Evolutionary conservation across 768 basidiomycete genomes (phyloP), one percentile per base, ranked within the genome.

Genomic region (Fibroporia radiculosa): DNA sequence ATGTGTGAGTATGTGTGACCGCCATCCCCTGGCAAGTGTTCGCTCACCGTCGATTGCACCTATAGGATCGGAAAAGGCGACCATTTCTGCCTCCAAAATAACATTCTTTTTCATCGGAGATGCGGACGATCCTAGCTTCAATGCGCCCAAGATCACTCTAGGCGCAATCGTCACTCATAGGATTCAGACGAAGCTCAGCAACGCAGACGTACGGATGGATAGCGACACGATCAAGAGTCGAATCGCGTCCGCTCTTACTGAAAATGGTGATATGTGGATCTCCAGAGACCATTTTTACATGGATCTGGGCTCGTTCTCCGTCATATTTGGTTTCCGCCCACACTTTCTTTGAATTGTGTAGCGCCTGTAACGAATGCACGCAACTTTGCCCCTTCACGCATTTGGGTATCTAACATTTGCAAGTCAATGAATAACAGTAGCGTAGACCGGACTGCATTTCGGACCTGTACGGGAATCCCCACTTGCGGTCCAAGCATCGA

Each of bases 281-380:
- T 14, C 66, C 62, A 3, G 53, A 55, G 4, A 56, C 48, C 2
- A 82, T 57, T 56, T 82, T 70, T 19, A 92, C 75, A 56, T 97
- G 93, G 22, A 93, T 90, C 54, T 97, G 93, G 44, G 91, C 83
- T n/a, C 93, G 74, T 62, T 95, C 92, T 8, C 93, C 93, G 47
- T 95, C 93, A 60, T 93, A 93, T 62, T 97, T 97, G 0, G 82
- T 92, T 65, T 97, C 93, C 1, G 84, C 87, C 78, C 85, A 93
- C 7, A 92, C 68, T 22, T 59, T 62, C 10, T 70, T 65, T 0
- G 70, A 63, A 28, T 58, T 26, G 18, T 45, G 28, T 46, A 85
- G 66, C 43, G 66, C 60, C 33, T 65, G 47, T 36, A 87, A 61
- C 14, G 78, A 81, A 40, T 84, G 72, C 10, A 64, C 51, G 34